These are phyloP conservation scores for Agapanthus africanus DNA, from an alignment of 106 monocot genomes.

Conservation along the genomic window DNA sequence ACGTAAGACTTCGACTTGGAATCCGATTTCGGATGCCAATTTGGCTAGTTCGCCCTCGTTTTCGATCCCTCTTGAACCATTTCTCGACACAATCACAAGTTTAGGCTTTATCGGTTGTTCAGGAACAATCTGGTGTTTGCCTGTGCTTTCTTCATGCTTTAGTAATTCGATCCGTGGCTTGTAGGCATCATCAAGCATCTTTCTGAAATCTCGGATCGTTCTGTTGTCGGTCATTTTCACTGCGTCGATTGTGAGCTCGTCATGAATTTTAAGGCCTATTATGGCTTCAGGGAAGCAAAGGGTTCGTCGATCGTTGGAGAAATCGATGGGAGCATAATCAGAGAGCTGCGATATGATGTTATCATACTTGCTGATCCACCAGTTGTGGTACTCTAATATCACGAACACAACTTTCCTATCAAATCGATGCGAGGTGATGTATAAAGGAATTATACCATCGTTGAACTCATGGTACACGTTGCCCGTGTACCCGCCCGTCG, in stretches of 20 bases:
- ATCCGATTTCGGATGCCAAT: slow-evolving; percentile 34
- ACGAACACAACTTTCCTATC: slow-evolving; percentile 40
- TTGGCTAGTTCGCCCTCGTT: slow-evolving; percentile 59
- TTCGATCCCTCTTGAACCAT: slow-evolving; percentile 59
- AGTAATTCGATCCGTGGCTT: slow-evolving; percentile 23
- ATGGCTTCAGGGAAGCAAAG: slow-evolving; percentile 58
- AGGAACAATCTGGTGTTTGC: background rate
- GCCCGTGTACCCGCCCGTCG: slow-evolving; percentile 74
- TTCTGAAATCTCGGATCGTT: slow-evolving; percentile 33
- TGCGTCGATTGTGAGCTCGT: slow-evolving; percentile 38
- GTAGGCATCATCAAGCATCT: slow-evolving; percentile 44
- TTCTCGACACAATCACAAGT: slow-evolving; percentile 53
- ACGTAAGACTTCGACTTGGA: slow-evolving; percentile 33
- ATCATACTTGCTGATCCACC: slow-evolving; percentile 57
- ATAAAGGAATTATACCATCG: slow-evolving; percentile 59
- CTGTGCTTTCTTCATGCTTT: background rate
- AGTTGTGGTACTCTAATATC: slow-evolving; percentile 42
- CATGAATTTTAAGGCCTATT: slow-evolving; percentile 60
- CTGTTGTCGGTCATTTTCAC: slow-evolving; percentile 11
- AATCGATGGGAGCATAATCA: slow-evolving; percentile 29
- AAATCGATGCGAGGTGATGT: slow-evolving; percentile 39
- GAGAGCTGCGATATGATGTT: slow-evolving; percentile 45
- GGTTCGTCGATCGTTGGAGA: slow-evolving; percentile 26
- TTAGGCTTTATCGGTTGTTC: slow-evolving; percentile 11
- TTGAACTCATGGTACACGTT: slow-evolving; percentile 72